Evolutionary conservation across 2,329 filamentous ascomycete genomes (phyloP).

Genomic region (Beauveria pseudobassiana): DNA sequence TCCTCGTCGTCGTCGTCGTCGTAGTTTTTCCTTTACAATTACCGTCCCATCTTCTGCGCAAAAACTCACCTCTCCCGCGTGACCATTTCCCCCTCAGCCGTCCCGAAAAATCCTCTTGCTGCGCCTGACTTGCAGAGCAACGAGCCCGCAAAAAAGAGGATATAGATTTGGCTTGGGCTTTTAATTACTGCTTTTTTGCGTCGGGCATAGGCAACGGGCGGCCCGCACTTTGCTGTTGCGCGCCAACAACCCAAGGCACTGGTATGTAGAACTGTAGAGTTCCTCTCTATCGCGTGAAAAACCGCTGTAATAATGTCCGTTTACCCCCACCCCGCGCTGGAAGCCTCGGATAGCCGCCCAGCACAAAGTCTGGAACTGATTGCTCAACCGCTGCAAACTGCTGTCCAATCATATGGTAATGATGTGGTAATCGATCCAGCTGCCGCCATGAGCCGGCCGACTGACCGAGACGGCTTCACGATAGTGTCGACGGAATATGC

Average conservation of each 20-base stretch:
- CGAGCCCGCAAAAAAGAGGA: constrained; percentile 6
- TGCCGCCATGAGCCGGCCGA: not conserved
- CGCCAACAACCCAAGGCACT: too few species aligned
- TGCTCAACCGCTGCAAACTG: not conserved
- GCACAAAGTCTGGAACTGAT: not conserved
- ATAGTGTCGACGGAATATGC: not conserved
- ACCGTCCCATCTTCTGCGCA: not conserved
- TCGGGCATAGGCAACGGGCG: too few species aligned
- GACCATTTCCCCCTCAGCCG: not conserved
- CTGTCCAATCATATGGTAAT: constrained; percentile 9
- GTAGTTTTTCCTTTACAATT: not conserved
- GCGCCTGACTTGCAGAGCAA: not conserved
- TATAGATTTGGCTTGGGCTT: not conserved
- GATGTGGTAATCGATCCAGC: constrained; percentile 9
- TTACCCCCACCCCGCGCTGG: not conserved
- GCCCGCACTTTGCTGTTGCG: not conserved
- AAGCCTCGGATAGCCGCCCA: constrained; percentile 8
- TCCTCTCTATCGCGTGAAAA: too few species aligned
- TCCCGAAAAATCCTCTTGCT: constrained; percentile 30
- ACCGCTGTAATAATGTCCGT: not conserved
- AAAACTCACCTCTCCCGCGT: constrained; percentile 1
- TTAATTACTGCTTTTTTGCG: not conserved
- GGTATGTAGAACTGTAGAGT: not conserved
- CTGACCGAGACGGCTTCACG: not conserved
- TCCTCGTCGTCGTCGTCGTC: too few species aligned